Base-by-base conservation (phyloP, 305 asterid species). In the Lippia alba region DNA sequence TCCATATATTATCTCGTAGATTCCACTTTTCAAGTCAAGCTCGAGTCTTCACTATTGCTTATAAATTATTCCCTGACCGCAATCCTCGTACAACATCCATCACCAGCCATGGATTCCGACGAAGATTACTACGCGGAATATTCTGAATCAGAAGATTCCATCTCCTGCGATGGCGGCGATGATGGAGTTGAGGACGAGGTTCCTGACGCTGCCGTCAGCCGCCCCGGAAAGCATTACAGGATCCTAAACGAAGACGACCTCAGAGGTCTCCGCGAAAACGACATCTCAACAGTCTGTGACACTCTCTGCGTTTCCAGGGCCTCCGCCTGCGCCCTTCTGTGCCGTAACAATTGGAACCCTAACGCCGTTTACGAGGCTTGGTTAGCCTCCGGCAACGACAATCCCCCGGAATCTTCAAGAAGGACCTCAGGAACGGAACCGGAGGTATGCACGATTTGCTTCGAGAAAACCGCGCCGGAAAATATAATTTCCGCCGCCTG, bases 291-390 rank as follows among this genome's bases (percentile, higher is more conserved):
- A 15, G 77, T 85, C 8, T 70, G 73, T 6, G 44, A 63, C 33
- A 60, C 78, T 49, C 89, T 87, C 33, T 76, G 74, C 18, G 62
- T 85, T 40, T 71, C 87, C 7, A 67, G 73, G 68, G 75, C 65
- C 33, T 49, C 39, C 0, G 82, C 91, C 7, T 74, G 75, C 70
- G 30, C 71, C 44, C 78, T 87, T 12, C 54, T 85, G 36, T 74
- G 72, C 76, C 82, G 70, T 5, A 58, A 80, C 36, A 80, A 68
- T 0, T 87, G 94, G 92, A 73, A 61, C 40, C 78, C 73, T 15
- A 71, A 17, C 67, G 64, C 74, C 12, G 82, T 77, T 11, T 69
- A 72, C 46, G 89, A 85, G 6, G 74, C 61, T 9, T 85, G 89
- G 91, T 78, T 85, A 14, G 24, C 80, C 48, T 1, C 48, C 48